Conservation (phyloP, 371 early-diverging fungal genomes). For the Mortierella sp. region DNA sequence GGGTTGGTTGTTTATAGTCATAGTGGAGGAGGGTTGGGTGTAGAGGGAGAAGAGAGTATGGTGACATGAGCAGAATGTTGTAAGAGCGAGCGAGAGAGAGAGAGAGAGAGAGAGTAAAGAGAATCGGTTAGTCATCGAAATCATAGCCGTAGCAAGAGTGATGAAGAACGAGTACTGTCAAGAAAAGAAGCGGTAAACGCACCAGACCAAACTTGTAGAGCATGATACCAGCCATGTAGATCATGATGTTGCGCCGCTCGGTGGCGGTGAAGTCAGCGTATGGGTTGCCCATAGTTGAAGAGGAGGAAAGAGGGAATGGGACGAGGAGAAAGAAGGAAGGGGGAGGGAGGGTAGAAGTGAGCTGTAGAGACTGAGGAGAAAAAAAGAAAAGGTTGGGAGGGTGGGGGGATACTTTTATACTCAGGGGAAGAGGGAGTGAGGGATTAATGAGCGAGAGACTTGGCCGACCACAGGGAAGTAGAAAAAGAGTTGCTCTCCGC, state of each 20-base stretch:
- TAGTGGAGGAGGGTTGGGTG: background rate
- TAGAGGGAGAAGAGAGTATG: background rate
- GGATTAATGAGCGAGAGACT: background rate
- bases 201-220: constrained; percentile 65
- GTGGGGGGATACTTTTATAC: background rate
- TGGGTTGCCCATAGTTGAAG: constrained; percentile 42
- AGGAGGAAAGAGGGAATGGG: background rate
- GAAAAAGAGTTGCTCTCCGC: background rate
- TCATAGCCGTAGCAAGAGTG: background rate
- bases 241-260: constrained; percentile 59
- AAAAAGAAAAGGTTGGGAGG: background rate
- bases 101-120: constrained; percentile 41
- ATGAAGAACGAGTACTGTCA: constrained; percentile 33
- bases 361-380: constrained; percentile 3
- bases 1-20: background rate
- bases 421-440: background rate
- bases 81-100: background rate
- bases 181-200: constrained; percentile 28
- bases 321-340: background rate
- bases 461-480: background rate
- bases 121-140: constrained; percentile 1
- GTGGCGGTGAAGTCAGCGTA: constrained; percentile 40
- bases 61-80: background rate
- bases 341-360: background rate
- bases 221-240: constrained; percentile 68